A percentile compares a stretch with the other conserved stretches of the same genome.
Conservation (phyloP, 345 rosid species). For the Rhodomyrtus tomentosa region DNA sequence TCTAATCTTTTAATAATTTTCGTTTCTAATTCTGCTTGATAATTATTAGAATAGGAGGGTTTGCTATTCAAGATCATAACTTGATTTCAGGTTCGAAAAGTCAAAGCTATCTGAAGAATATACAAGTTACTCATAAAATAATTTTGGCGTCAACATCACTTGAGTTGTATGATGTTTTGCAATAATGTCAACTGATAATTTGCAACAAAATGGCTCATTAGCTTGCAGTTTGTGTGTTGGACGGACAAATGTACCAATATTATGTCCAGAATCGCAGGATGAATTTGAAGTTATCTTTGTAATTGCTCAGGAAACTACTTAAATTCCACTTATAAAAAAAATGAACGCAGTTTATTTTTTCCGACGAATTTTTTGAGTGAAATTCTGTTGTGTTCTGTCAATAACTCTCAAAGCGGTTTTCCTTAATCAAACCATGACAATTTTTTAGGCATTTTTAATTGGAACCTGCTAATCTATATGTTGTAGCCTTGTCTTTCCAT, state of each 20-base stretch:
- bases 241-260: neutral
- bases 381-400: neutral
- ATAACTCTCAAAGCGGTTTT: neutral
- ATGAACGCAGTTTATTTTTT: neutral
- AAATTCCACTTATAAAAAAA: neutral
- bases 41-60: neutral
- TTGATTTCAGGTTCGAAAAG: neutral
- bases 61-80: neutral
- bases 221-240: neutral
- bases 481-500: neutral
- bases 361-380: neutral
- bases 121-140: neutral
- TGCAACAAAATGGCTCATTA: neutral
- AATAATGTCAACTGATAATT: neutral
- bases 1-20: neutral
- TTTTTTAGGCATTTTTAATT: neutral
- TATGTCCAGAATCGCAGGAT: neutral
- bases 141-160: neutral
- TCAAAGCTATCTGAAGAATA: neutral
- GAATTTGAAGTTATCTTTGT: neutral
- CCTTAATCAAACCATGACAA: neutral
- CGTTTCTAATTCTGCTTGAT: neutral
- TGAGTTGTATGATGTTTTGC: neutral
- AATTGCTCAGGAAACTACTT: neutral
- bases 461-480: neutral